A percentile compares a stretch with the other conserved stretches of the same genome.
Conservation (phyloP, 371 early-diverging fungal genomes). For the Mucor irregularis region DNA sequence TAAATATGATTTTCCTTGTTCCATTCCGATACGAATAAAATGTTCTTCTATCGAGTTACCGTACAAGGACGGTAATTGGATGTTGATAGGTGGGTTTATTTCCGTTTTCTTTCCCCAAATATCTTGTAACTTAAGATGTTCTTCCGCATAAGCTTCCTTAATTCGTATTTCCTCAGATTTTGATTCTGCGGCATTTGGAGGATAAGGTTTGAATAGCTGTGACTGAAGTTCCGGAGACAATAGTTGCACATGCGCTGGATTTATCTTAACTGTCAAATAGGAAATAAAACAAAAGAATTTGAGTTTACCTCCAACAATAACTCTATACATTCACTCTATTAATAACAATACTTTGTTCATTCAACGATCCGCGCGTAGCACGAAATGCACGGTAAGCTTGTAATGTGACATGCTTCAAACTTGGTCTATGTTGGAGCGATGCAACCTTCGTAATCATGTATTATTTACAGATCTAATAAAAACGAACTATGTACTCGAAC, state of each 20-base stretch:
- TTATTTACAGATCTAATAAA: too few relatives aligned
- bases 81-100: conserved; percentile 40
- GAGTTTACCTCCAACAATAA: too few relatives aligned
- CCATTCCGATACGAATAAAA: conserved; percentile 74
- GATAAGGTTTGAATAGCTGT: conserved; percentile 38
- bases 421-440: too few relatives aligned
- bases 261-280: conserved; percentile 39
- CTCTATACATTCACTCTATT: too few relatives aligned
- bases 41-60: conserved; percentile 80
- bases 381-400: too few relatives aligned
- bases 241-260: conserved; percentile 57
- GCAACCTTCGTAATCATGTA: too few relatives aligned
- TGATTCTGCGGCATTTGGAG: conserved; percentile 8
- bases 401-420: too few relatives aligned
- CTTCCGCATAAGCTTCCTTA: conserved; percentile 42
- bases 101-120: conserved; percentile 68
- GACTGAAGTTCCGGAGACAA: conserved; percentile 48
- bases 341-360: too few relatives aligned
- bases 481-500: too few relatives aligned
- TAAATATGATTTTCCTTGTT: conserved; percentile 59
- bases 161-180: conserved; percentile 3
- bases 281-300: too few relatives aligned
- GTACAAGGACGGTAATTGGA: conserved; percentile 53
- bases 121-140: conserved; percentile 62
- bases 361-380: too few relatives aligned